A percentile compares a stretch with the other conserved stretches of the same genome.
These are phyloP conservation scores for Scheffersomyces spartinae DNA, from an alignment of 805 yeast genomes.

Conservation along the genomic window DNA sequence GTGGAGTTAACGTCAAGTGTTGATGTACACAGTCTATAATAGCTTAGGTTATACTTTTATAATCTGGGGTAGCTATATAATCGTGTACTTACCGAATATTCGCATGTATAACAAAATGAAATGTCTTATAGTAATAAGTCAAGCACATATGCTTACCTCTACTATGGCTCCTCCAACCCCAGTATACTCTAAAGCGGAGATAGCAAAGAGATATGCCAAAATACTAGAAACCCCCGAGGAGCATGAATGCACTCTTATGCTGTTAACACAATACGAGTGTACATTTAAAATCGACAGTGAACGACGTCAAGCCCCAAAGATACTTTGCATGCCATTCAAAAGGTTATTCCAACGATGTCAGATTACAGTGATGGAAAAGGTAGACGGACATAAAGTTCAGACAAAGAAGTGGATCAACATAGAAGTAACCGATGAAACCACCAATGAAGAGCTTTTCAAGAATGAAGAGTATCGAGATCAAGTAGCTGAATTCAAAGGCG, in stretches of 20 bases:
- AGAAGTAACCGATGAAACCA: slow-evolving; percentile 22
- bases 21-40: no score
- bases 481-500: slow-evolving; percentile 22
- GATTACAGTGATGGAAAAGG: slow-evolving; percentile 10
- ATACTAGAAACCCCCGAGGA: slow-evolving; percentile 19
- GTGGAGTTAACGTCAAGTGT: slow-evolving; percentile 76
- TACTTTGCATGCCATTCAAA: slow-evolving; percentile 32
- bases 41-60: no score
- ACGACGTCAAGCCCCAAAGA: slow-evolving; percentile 15
- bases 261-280: slow-evolving; percentile 30
- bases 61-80: no score
- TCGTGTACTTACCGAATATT: no score
- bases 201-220: slow-evolving; percentile 13
- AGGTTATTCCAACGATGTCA: slow-evolving; percentile 30
- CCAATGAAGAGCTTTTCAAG: slow-evolving; percentile 16
- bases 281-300: slow-evolving; percentile 20
- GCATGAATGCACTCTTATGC: slow-evolving; percentile 20
- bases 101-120: no score
- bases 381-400: slow-evolving; percentile 15
- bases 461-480: slow-evolving; percentile 13
- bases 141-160: no score
- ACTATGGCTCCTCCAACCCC: slow-evolving; percentile 37
- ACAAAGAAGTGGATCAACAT: slow-evolving; percentile 24
- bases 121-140: no score
- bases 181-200: slow-evolving; percentile 19